phyloP scores from a whole-genome alignment of 2,329 filamentous ascomycete genomes.

The Penicillium sp. region DNA sequence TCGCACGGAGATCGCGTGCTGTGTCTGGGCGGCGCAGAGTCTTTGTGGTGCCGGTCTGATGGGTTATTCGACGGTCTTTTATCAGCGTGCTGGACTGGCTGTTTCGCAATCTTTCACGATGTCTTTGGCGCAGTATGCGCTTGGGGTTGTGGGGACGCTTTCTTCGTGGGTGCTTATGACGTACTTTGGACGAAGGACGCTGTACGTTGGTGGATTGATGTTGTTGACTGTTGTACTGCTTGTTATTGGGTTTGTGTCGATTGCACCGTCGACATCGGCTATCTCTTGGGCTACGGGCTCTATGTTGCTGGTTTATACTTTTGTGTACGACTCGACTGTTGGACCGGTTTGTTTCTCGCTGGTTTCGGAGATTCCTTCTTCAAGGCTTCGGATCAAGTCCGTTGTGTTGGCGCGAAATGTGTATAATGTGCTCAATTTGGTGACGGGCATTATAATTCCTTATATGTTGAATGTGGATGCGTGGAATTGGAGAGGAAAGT shows the following conservation, averaged over 20 bases:
- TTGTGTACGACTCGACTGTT: constrained; percentile 57
- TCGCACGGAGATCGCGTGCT: constrained; percentile 45
- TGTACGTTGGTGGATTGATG: constrained; percentile 36
- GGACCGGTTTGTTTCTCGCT: constrained; percentile 57
- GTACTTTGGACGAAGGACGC: constrained; percentile 40
- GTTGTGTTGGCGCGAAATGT: constrained; percentile 53
- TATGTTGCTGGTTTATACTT: constrained; percentile 55
- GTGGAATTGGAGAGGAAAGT: constrained; percentile 80
- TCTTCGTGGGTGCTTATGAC: constrained; percentile 50
- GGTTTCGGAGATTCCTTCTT: constrained; percentile 56
- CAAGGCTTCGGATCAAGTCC: constrained; percentile 56
- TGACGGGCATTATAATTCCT: constrained; percentile 69
- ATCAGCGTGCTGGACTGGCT: constrained; percentile 39
- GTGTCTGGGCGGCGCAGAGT: constrained; percentile 37
- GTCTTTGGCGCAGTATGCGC: constrained; percentile 59
- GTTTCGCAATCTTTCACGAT: constrained; percentile 38
- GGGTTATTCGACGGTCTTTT: constrained; percentile 39
- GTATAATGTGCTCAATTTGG: constrained; percentile 48
- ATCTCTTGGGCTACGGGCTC: constrained; percentile 44
- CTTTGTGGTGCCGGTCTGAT: constrained; percentile 34
- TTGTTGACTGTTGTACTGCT: constrained; percentile 14
- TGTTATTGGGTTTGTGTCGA: constrained; percentile 24
- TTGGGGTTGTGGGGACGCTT: constrained; percentile 55
- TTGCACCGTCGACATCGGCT: constrained; percentile 20
- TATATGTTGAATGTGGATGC: constrained; percentile 84